Conservation (phyloP, 1,139 yeast genomes). For the Magnusiomyces tetraspermus region DNA sequence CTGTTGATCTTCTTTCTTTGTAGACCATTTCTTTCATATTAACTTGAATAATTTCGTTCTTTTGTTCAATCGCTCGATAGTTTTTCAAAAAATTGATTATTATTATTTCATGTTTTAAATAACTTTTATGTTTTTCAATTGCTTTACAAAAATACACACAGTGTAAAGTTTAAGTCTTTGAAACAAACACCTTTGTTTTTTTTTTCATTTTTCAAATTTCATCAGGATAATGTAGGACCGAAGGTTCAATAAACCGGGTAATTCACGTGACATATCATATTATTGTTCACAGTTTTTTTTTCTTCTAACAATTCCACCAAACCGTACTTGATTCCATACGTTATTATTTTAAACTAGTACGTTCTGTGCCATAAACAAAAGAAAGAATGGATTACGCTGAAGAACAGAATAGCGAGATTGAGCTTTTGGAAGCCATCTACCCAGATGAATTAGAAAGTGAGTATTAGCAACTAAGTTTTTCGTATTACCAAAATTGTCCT, state of each 20-base stretch:
- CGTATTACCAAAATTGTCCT: neutral
- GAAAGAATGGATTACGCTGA: slow-evolving; percentile 31
- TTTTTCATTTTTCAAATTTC: neutral
- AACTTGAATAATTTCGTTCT: too few relatives aligned
- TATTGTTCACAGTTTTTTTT: neutral
- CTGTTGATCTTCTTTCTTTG: neutral
- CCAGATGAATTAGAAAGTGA: slow-evolving; percentile 66
- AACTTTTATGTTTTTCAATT: neutral
- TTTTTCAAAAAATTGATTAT: too few relatives aligned
- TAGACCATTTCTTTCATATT: too few relatives aligned
- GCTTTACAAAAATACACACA: too few relatives aligned
- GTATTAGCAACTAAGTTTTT: slow-evolving; percentile 9
- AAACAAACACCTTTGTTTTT: neutral
- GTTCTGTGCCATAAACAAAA: neutral
- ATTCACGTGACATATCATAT: neutral
- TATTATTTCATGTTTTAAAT: neutral
- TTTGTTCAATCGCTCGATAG: too few relatives aligned
- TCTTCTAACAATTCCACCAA: neutral
- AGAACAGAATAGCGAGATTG: slow-evolving; percentile 73
- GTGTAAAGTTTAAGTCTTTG: too few relatives aligned
- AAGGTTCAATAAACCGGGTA: neutral
- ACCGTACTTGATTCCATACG: too few relatives aligned
- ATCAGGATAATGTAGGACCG: too few relatives aligned
- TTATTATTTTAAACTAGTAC: too few relatives aligned
- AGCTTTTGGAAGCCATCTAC: slow-evolving; percentile 73